Percentiles rank a stretch among this genome's conserved stretches.
Conservation (phyloP, 495 filamentous ascomycete genomes). For the Jackrogersella multiformis region DNA sequence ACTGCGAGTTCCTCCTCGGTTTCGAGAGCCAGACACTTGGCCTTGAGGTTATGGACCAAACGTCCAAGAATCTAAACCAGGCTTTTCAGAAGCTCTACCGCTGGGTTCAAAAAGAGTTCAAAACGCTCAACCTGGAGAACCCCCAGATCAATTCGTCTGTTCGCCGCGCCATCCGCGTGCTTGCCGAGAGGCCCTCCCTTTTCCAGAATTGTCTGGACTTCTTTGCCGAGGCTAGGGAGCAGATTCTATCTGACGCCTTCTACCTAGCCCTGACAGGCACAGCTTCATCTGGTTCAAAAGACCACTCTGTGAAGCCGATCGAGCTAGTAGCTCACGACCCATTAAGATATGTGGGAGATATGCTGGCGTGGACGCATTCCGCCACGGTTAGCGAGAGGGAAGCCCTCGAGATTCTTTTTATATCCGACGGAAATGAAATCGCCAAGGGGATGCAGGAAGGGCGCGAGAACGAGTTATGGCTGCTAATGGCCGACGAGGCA, state of each 20-base stretch:
- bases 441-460: conserved; percentile 86
- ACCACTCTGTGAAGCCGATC: conserved; percentile 81
- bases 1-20: conserved; percentile 88
- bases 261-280: conserved; percentile 88
- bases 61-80: conserved; percentile 82
- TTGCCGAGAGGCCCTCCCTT: conserved; percentile 87
- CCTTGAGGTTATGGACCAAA: conserved; percentile 89
- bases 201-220: conserved; percentile 95
- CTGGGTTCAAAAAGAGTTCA: conserved; percentile 95
- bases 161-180: conserved; percentile 81
- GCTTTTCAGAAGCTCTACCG: conserved; percentile 95
- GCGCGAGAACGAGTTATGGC: conserved; percentile 88
- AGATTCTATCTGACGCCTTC: conserved; percentile 88
- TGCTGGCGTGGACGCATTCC: conserved; percentile 97
- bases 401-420: conserved; percentile 89
- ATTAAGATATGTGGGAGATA: conserved; percentile 92
- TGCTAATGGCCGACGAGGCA: conserved; percentile 64
- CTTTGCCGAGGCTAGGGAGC: conserved; percentile 90
- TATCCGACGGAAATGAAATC: conserved; percentile 91
- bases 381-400: conserved; percentile 93
- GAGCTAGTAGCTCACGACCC: conserved; percentile 93
- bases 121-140: conserved; percentile 90
- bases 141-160: conserved; percentile 91
- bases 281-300: conserved; percentile 53
- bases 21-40: conserved; percentile 89